These are phyloP conservation scores for Rutstroemia sp. DNA, from an alignment of 2,329 filamentous ascomycete genomes.

Conservation along the genomic window DNA sequence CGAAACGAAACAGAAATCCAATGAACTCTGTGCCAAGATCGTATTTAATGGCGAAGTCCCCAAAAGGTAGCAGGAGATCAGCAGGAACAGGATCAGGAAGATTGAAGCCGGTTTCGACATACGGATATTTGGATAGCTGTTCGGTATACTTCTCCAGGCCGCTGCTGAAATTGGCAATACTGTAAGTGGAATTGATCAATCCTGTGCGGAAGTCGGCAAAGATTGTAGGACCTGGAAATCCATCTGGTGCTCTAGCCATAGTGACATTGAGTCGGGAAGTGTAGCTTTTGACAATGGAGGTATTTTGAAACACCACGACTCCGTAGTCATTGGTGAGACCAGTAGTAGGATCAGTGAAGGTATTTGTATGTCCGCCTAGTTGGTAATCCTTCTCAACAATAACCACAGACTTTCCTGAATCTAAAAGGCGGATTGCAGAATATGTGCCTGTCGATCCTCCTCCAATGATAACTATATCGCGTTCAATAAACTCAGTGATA, in stretches of 20 bases:
- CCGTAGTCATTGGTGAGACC: conserved; percentile 32
- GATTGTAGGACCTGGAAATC: not conserved
- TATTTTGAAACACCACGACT: conserved; percentile 23
- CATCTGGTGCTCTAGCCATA: not conserved
- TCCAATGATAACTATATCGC: conserved; percentile 31
- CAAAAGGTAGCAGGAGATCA: conserved; percentile 19
- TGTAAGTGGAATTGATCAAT: conserved; percentile 3
- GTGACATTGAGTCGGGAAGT: conserved; percentile 9
- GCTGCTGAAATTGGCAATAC: not conserved
- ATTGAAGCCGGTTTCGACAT: conserved; percentile 34
- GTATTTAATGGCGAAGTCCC: conserved; percentile 21
- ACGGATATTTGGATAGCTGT: conserved; percentile 29
- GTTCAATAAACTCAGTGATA: not conserved
- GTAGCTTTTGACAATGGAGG: conserved; percentile 10
- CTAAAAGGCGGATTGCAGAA: conserved; percentile 28
- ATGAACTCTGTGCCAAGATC: conserved; percentile 34
- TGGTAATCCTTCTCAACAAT: conserved; percentile 30
- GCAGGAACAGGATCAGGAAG: conserved; percentile 23
- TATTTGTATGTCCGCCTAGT: conserved; percentile 25
- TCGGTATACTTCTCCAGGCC: conserved; percentile 11
- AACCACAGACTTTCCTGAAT: conserved; percentile 28
- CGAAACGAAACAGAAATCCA: conserved; percentile 34
- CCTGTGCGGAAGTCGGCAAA: conserved; percentile 13
- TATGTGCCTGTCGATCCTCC: conserved; percentile 33
- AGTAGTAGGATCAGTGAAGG: conserved; percentile 29